Conservation (phyloP, 805 yeast genomes). For the Candida caryicola region DNA sequence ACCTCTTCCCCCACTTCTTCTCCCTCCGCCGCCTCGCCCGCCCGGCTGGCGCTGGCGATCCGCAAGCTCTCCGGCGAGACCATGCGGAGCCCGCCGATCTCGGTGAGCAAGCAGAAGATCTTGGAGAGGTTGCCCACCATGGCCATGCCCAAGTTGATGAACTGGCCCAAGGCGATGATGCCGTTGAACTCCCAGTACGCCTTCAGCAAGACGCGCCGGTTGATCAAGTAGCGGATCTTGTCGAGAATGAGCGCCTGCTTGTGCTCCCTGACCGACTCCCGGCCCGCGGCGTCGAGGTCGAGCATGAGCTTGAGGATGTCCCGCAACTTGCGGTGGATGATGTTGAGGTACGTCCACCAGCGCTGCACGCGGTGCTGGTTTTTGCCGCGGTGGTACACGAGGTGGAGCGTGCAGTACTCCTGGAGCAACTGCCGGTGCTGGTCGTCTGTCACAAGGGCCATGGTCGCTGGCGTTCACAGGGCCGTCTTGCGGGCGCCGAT, state of each 20-base stretch:
- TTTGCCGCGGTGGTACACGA: slow-evolving; percentile 65
- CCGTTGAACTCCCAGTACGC: slow-evolving; percentile 64
- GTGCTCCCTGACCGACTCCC: slow-evolving; percentile 6
- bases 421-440: not conserved
- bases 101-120: slow-evolving; percentile 27
- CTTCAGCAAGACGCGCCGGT: slow-evolving; percentile 37
- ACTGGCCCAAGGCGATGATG: slow-evolving; percentile 73
- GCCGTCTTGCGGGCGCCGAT: no score
- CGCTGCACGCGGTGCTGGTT: slow-evolving; percentile 70
- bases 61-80: not conserved
- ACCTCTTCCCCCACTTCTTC: not conserved
- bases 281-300: slow-evolving; percentile 17
- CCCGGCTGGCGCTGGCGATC: not conserved
- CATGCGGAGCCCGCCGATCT: slow-evolving; percentile 15
- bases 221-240: slow-evolving; percentile 26
- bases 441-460: not conserved
- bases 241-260: slow-evolving; percentile 13
- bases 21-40: not conserved
- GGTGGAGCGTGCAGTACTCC: slow-evolving; percentile 59
- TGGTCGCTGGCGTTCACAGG: no score
- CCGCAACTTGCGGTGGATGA: slow-evolving; percentile 56
- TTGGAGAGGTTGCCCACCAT: slow-evolving; percentile 56
- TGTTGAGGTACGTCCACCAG: slow-evolving; percentile 76
- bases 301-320: slow-evolving; percentile 31
- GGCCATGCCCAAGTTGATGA: slow-evolving; percentile 68